phyloP scores from a whole-genome alignment of 2,329 filamentous ascomycete species.

The Aspergillus costaricaensis region DNA sequence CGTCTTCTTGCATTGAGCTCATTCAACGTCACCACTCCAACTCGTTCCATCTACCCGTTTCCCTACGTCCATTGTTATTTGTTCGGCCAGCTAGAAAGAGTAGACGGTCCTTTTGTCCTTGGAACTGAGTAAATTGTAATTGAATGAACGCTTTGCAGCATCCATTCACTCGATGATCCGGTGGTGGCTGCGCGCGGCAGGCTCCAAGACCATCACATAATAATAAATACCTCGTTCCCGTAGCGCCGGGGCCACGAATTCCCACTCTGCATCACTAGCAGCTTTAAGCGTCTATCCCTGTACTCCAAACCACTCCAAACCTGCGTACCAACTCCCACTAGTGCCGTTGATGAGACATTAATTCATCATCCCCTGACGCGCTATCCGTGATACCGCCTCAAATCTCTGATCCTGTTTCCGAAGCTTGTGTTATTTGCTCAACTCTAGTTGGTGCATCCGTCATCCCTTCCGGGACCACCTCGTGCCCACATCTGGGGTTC shows the following conservation, averaged over 20 bases:
- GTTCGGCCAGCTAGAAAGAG: neutral
- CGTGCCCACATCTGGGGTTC: slow-evolving; percentile 33
- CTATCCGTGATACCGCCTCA: slow-evolving; percentile 14
- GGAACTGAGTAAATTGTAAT: neutral
- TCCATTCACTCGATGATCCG: neutral
- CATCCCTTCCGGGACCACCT: slow-evolving; percentile 27
- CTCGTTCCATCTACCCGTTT: slow-evolving; percentile 18
- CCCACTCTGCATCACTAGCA: neutral
- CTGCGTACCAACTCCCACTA: slow-evolving; percentile 4
- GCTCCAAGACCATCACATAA: neutral
- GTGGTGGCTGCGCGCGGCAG: neutral
- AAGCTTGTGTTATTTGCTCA: slow-evolving; percentile 15
- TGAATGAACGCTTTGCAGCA: neutral
- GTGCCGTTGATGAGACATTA: slow-evolving; percentile 21
- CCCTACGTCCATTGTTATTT: slow-evolving; percentile 5
- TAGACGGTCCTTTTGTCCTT: slow-evolving; percentile 4
- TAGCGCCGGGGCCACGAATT: neutral
- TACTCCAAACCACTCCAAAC: neutral
- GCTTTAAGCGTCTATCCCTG: neutral
- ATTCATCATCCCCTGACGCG: slow-evolving; percentile 12
- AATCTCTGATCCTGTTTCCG: slow-evolving; percentile 16
- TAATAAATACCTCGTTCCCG: slow-evolving; percentile 8
- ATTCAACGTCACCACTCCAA: slow-evolving; percentile 25
- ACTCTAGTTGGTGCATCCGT: slow-evolving; percentile 25
- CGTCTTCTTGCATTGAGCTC: slow-evolving; percentile 14